Base-by-base conservation (phyloP, 176 grass and related monocot species). In the Oropetium thomaeum region DNA sequence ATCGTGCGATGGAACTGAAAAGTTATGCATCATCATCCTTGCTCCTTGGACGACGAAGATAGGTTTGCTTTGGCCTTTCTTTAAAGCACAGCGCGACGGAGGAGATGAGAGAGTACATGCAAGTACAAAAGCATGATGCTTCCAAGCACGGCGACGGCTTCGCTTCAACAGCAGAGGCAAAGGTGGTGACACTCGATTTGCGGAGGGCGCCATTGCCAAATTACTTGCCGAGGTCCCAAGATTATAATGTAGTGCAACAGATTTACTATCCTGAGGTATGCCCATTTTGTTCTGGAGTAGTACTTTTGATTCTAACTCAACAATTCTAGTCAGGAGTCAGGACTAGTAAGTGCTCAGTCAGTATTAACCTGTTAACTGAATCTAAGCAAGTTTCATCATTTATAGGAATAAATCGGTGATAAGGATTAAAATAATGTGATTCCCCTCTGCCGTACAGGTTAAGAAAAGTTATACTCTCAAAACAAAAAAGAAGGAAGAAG, bases 311-410 rank as follows among this genome's bases (percentile, higher is more conserved):
- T 64, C 20, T 27, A 49, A n/a, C 52, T 61, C 32, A 60, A 16
- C 13, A 42, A 42, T 40, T 60, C 52, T 4, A 74, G 23, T 68
- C 19, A 19, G 77, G 28, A 43, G 8, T n/a, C n/a, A n/a, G n/a
- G n/a, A n/a, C n/a, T n/a, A n/a, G n/a, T n/a, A 61, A 51, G 10
- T 22, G 42, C 4, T 30, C 11, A 37, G 30, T 59, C n/a, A n/a
- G n/a, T n/a, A n/a, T n/a, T n/a, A n/a, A n/a, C n/a, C 10, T 28
- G 61, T 70, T 1, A 44, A 8, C 30, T 75, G n/a, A 82, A 75
- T n/a, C 20, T 26, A 12, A 12, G 16, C 8, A 1, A 65, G 31
- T 40, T 43, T 30, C 28, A 28, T n/a, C 44, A 26, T 55, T 55
- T 6, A 10, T 22, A 55, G 9, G 52, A 55, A 55, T 11, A 26